Conservation (phyloP, 495 filamentous ascomycete genomes). For the Glutinoglossum americanum region DNA sequence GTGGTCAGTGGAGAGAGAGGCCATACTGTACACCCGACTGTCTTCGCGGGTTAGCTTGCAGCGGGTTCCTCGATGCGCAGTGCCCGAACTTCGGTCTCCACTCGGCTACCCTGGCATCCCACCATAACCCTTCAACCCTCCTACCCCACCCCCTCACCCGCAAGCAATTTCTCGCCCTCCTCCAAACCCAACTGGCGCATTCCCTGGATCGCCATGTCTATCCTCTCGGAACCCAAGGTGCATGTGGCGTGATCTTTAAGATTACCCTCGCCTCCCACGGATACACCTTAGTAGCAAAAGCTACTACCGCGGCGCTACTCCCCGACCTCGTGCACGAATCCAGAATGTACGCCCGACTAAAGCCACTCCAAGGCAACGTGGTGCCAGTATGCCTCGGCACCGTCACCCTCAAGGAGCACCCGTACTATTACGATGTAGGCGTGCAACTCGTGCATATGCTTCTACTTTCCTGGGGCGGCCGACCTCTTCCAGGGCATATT, state of each 20-base stretch:
- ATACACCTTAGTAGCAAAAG: slow-evolving; percentile 28
- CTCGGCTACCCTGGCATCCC: no score
- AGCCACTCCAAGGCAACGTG: slow-evolving; percentile 16
- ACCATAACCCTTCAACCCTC: no score
- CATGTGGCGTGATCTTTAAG: slow-evolving; percentile 21
- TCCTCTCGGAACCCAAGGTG: slow-evolving; percentile 20
- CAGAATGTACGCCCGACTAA: slow-evolving; percentile 16
- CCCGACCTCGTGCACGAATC: slow-evolving; percentile 16
- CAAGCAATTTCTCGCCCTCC: background rate
- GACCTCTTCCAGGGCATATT: slow-evolving; percentile 1
- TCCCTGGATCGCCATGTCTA: background rate
- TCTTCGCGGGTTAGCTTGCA: no score
- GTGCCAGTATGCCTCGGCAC: slow-evolving; percentile 18
- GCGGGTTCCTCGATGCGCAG: no score
- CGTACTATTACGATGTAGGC: slow-evolving; percentile 19
- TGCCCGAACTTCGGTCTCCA: no score
- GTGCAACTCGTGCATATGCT: slow-evolving; percentile 16
- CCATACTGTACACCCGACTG: no score
- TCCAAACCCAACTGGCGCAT: slow-evolving; percentile 8
- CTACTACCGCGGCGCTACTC: no score
- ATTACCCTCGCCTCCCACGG: slow-evolving; percentile 23
- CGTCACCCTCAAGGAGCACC: slow-evolving; percentile 11
- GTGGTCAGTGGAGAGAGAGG: no score
- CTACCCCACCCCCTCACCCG: no score
- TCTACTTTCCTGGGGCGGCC: slow-evolving; percentile 18